Base-by-base conservation (phyloP, 1,284 basidiomycete genomes). In the Moniliophthora roreri region DNA sequence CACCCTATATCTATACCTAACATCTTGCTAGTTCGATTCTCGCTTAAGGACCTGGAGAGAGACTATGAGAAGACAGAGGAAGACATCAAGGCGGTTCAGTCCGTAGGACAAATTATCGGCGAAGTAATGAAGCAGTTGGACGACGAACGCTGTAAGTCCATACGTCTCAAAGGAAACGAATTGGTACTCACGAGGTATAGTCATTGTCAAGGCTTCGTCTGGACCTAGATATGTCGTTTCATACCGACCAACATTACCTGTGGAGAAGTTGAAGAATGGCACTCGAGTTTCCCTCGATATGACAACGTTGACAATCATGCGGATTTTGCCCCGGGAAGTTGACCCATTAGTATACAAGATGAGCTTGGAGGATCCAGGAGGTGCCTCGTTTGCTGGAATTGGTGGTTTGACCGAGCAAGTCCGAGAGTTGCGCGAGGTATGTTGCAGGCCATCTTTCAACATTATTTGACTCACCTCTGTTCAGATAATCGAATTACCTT, bases 211-310 rank as follows among this genome's bases (percentile, higher is more conserved):
- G 72, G 96, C 97, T 0, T 98, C 95, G 0, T 96, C 93, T 15
- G 97, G 97, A 2, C 97, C 97, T 15, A 91, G 97, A 60, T 99
- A 99, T 68, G 95, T 99, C 37, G 97, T 99, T n/a, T 98, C 96
- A 1, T 98, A 94, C 70, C 87, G 97, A 51, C 94, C 95, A 9
- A 87, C 93, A 8, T 80, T 98, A 45, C 93, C 95, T n/a, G 88
- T 88, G 48, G 80, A 84, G 45, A 98, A 98, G 73, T 87, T 99
- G 57, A 98, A 98, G 74, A 75, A 91, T 24, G 94, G 94, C 51
- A 93, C 93, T 9, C 91, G 97, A 60, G 97, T 99, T 57, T 96
- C 95, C 56, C 84, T 99, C 49, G 97, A 99, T 71, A 99, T 99
- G 97, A 99, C 97, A 1, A 99, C 97, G 1, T 78, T 99, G 36